Conservation (phyloP, 2,329 filamentous ascomycete species). For the Trichophyton simii region DNA sequence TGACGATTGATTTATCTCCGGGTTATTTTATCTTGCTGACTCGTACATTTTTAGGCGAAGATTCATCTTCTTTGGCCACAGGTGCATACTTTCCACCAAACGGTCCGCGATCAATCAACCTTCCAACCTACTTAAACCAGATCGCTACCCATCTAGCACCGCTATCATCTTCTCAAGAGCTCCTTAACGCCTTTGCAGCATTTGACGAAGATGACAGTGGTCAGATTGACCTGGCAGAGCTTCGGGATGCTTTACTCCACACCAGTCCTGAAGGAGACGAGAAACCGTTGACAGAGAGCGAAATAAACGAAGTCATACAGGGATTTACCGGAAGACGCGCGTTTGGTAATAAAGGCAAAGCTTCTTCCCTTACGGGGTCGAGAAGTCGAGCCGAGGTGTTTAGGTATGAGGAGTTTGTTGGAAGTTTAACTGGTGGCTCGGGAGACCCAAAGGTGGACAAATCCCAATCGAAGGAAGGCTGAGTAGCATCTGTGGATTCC, state of each 20-base stretch:
- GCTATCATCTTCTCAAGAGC: slow-evolving; percentile 64
- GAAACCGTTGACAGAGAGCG: slow-evolving; percentile 49
- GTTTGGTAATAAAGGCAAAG: slow-evolving; percentile 50
- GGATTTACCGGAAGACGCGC: slow-evolving; percentile 76
- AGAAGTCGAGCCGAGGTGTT: slow-evolving; percentile 74
- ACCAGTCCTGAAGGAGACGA: slow-evolving; percentile 65
- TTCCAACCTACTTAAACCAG: slow-evolving; percentile 75
- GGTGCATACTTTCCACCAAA: slow-evolving; percentile 66
- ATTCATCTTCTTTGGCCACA: slow-evolving; percentile 58
- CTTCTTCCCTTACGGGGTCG: slow-evolving; percentile 39
- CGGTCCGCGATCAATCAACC: slow-evolving; percentile 58
- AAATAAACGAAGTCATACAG: slow-evolving; percentile 76
- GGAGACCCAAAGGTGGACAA: slow-evolving; percentile 11
- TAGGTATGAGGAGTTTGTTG: slow-evolving; percentile 84
- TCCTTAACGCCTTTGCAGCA: slow-evolving; percentile 80
- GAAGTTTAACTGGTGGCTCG: slow-evolving; percentile 48
- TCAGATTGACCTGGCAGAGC: slow-evolving; percentile 70
- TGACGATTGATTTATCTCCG: neutral
- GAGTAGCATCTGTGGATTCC: neutral
- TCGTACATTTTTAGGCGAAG: slow-evolving; percentile 47
- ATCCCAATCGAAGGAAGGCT: slow-evolving; percentile 10
- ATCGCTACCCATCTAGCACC: slow-evolving; percentile 61
- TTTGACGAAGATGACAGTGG: slow-evolving; percentile 95
- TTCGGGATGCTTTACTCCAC: slow-evolving; percentile 70
- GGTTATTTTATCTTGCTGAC: neutral